A percentile compares a stretch with the other conserved stretches of the same genome.
Evolutionary conservation across 2,329 filamentous ascomycete species (phyloP).

Genomic region (Exophiala spinifera): DNA sequence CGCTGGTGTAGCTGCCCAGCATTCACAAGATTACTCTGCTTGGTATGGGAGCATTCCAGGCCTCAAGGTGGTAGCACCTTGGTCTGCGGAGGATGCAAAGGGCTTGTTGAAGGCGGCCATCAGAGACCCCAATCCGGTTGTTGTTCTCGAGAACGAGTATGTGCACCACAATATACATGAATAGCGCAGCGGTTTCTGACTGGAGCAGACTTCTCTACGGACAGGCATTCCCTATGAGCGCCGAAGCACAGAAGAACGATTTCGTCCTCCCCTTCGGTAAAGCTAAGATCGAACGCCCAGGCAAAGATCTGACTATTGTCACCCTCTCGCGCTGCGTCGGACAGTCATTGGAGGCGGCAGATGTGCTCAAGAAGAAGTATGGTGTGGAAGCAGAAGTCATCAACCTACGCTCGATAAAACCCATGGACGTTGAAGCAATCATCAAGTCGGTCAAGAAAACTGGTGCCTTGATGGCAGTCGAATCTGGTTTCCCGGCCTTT

Average conservation of each 20-base stretch:
- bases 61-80: slow-evolving; percentile 93
- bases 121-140: slow-evolving; percentile 94
- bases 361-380: slow-evolving; percentile 92
- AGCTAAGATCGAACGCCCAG: slow-evolving; percentile 95
- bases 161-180: slow-evolving; percentile 19
- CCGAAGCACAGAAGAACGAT: slow-evolving; percentile 90
- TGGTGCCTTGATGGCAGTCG: slow-evolving; percentile 81
- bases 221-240: slow-evolving; percentile 93
- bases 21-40: slow-evolving; percentile 97
- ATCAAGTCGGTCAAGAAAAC: slow-evolving; percentile 99
- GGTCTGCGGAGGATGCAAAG: slow-evolving; percentile 97
- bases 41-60: slow-evolving; percentile 99
- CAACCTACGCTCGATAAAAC: slow-evolving; percentile 97
- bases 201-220: slow-evolving; percentile 73
- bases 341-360: slow-evolving; percentile 81
- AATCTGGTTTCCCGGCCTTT: slow-evolving; percentile 94
- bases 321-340: slow-evolving; percentile 93
- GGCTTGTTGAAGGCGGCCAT: slow-evolving; percentile 97
- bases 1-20: slow-evolving; percentile 89
- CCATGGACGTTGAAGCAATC: slow-evolving; percentile 90
- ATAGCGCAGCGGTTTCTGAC: slow-evolving; percentile 29
- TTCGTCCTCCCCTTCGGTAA: slow-evolving; percentile 98
- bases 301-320: slow-evolving; percentile 95
- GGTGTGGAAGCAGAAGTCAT: slow-evolving; percentile 94
- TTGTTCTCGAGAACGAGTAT: slow-evolving; percentile 80